Percentiles rank a stretch among this genome's conserved stretches.
phyloP scores from a whole-genome alignment of 169 alveolate genomes.

The Toxoplasma gondii region DNA sequence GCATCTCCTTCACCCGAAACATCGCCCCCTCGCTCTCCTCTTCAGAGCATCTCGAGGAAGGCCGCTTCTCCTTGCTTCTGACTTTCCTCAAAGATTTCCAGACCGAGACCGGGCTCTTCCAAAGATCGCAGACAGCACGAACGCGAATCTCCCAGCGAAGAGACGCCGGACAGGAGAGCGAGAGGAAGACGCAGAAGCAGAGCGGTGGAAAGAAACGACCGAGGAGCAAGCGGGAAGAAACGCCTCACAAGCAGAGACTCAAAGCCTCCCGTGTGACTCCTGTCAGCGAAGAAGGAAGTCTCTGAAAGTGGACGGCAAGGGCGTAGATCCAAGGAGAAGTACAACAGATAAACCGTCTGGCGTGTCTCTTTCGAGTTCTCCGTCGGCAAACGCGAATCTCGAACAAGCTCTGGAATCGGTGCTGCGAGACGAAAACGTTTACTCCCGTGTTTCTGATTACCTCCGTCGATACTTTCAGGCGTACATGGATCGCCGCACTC shows the following conservation, averaged over 20 bases:
- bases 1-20: not conserved
- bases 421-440: not conserved
- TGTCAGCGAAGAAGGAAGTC: not conserved
- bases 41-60: not conserved
- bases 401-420: not conserved
- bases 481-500: not conserved
- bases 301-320: not conserved
- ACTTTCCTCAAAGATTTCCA: no score
- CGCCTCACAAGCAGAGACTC: not conserved
- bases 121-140: no score
- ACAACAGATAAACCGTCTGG: not conserved
- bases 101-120: no score
- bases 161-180: not conserved
- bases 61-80: not conserved
- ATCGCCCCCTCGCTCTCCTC: constrained; percentile 20
- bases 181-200: not conserved
- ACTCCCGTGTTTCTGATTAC: not conserved
- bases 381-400: not conserved
- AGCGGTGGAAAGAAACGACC: no score
- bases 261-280: no score
- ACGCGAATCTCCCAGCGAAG: not conserved
- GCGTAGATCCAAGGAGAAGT: not conserved
- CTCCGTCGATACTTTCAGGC: not conserved
- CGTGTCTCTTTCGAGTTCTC: not conserved
- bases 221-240: not conserved